Percentiles rank a stretch among this genome's conserved stretches.
phyloP scores from a whole-genome alignment of 257 asterid species.

The Handroanthus guayacan region DNA sequence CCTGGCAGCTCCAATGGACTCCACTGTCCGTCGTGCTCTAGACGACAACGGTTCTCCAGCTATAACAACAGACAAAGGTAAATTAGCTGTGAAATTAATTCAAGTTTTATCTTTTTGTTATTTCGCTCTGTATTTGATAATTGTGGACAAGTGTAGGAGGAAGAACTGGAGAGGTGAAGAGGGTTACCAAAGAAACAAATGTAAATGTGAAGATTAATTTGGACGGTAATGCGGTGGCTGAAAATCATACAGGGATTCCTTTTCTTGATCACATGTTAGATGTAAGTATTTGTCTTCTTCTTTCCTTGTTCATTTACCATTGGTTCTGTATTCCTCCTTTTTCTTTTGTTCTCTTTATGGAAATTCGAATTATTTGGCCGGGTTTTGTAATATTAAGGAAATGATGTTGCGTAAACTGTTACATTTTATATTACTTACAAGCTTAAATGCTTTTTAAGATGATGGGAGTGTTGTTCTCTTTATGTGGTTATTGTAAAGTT shows the following conservation, averaged over 20 bases:
- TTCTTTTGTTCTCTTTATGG: too few relatives aligned
- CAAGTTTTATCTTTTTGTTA: neutral
- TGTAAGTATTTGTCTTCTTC: slow-evolving; percentile 51
- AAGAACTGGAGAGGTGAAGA: slow-evolving; percentile 89
- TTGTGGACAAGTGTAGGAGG: slow-evolving; percentile 39
- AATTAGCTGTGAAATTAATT: neutral
- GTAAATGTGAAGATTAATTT: slow-evolving; percentile 81
- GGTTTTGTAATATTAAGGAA: neutral
- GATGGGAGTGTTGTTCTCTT: neutral
- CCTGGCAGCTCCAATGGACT: slow-evolving; percentile 46
- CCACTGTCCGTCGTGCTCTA: slow-evolving; percentile 44
- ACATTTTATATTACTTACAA: neutral
- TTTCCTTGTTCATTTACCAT: neutral
- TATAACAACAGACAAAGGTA: slow-evolving; percentile 52
- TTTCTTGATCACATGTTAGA: slow-evolving; percentile 98
- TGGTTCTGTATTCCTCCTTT: neutral
- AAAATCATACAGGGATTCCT: slow-evolving; percentile 81
- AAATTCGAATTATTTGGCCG: slow-evolving; percentile 16
- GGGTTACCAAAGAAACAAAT: slow-evolving; percentile 93
- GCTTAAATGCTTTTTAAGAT: slow-evolving; percentile 16
- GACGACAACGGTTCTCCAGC: slow-evolving; percentile 61
- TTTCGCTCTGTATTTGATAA: neutral
- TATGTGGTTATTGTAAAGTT: slow-evolving; percentile 4
- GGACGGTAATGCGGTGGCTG: slow-evolving; percentile 88
- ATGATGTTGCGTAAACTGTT: neutral